Evolutionary conservation across 192 early-diverging fungal species (phyloP), one percentile per base, ranked within the genome.

Genomic region (Chytriomyces hyalinus): DNA sequence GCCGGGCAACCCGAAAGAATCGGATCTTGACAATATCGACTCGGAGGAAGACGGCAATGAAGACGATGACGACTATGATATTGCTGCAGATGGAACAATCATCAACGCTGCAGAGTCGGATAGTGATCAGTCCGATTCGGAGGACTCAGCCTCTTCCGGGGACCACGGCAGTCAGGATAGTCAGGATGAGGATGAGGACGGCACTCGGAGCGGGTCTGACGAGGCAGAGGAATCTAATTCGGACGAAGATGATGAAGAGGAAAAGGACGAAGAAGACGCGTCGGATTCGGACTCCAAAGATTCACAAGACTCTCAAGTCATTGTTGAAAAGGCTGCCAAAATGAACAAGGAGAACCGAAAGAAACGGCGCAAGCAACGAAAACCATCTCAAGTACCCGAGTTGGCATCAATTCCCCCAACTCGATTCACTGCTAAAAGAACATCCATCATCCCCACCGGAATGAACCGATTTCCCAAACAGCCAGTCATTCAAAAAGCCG

Each of bases 121-220:
- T 6, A 26, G 24, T 26, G 64, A 65, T 26, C 2, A 15, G 11
- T 65, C 64, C 15, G 24, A 22, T 13, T 22, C 64, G 13, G 64
- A 65, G 4, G 36, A 22, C 15, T 13, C 17, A 4, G 64, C 15
- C 64, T 20, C 13, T 43, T 13, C 26, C 17, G 64, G 1, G 24
- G 64, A 28, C 64, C 11, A 65, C 2, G 26, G 17, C 3, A 57
- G 13, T 57, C 53, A 47, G 10, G 67, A 68, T 6, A n/a, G 26
- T 50, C 24, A 70, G 17, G 60, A 73, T 24, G 72, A 73, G 15
- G 72, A 63, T n/a, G 44, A 62, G 6, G 67, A 43, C 26, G 36
- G 47, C 44, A 47, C 43, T 68, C 36, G 15, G 4, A 28, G 17
- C 17, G 46, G 20, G n/a, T 43, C 8, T 11, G 66, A 67, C 22